Evolutionary conservation across 495 filamentous ascomycete genomes (phyloP).

Genomic region (Tetracladium marchalianum): DNA sequence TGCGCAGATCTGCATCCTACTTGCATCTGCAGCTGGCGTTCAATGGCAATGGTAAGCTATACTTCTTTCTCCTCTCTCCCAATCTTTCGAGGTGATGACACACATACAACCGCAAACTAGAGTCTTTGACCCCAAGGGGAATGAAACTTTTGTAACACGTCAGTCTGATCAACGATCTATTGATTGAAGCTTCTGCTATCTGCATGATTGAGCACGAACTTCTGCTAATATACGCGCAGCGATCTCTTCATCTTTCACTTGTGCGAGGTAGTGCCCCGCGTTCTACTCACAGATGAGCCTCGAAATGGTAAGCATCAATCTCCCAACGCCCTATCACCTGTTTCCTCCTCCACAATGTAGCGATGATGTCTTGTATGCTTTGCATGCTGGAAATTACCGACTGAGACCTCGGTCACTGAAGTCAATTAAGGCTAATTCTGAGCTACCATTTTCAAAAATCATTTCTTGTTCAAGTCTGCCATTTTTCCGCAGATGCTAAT

Average conservation of each 20-base stretch:
- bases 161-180: conserved; percentile 71
- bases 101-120: conserved; percentile 93
- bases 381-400: conserved; percentile 99
- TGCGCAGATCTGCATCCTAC: too few species aligned
- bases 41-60: conserved; percentile 8
- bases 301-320: too few species aligned
- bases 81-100: conserved; percentile 38
- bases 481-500: conserved; percentile 1
- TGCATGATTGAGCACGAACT: too few species aligned
- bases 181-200: too few species aligned
- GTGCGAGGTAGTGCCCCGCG: too few species aligned
- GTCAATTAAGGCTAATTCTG: conserved; percentile 90
- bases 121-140: conserved; percentile 96
- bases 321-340: conserved; percentile 1
- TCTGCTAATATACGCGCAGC: conserved; percentile 3
- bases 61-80: conserved; percentile 4
- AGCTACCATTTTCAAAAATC: conserved; percentile 30
- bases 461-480: not conserved
- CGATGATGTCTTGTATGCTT: conserved; percentile 71
- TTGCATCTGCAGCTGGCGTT: too few species aligned
- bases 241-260: too few species aligned
- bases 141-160: conserved; percentile 99
- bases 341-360: conserved; percentile 9
- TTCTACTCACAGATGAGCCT: too few species aligned
- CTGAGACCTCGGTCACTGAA: conserved; percentile 72